Percentiles rank a stretch among this genome's conserved stretches.
Evolutionary conservation across 306 rosid genomes (phyloP).

Genomic region (Malus asiatica): DNA sequence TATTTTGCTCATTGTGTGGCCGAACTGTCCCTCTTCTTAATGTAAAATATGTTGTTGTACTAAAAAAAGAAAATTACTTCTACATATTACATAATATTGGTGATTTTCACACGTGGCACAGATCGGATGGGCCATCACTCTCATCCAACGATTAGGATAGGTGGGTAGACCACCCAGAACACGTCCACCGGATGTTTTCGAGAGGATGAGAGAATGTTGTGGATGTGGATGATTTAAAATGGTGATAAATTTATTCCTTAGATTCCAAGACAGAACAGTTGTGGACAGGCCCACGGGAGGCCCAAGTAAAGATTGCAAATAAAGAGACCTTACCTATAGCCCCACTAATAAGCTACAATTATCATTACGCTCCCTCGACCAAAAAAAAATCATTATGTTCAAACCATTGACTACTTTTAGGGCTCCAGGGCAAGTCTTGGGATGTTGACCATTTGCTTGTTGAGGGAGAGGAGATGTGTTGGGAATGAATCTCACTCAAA

Average conservation of each 20-base stretch:
- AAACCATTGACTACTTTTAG: not conserved
- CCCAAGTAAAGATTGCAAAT: not conserved
- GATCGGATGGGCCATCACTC: conserved; percentile 5
- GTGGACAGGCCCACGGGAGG: not conserved
- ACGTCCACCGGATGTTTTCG: not conserved
- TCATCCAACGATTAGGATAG: not conserved
- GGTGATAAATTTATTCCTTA: not conserved
- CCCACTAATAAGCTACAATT: not conserved
- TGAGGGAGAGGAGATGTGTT: too few species aligned
- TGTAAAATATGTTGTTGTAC: too few species aligned
- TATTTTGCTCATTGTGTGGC: too few species aligned
- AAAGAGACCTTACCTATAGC: not conserved
- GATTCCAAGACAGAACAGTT: not conserved
- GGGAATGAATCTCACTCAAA: too few species aligned
- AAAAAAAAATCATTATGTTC: not conserved
- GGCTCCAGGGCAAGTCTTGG: not conserved
- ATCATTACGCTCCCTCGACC: not conserved
- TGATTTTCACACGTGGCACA: not conserved
- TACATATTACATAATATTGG: not conserved
- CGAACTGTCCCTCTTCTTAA: fast-evolving
- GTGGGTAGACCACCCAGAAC: not conserved
- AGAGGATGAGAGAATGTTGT: not conserved
- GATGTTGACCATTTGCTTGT: not conserved
- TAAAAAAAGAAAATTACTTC: too few species aligned
- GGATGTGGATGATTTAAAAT: not conserved